Evolutionary conservation across 169 alveolate genomes (phyloP).

Genomic region (Cryptosporidium baileyi): DNA sequence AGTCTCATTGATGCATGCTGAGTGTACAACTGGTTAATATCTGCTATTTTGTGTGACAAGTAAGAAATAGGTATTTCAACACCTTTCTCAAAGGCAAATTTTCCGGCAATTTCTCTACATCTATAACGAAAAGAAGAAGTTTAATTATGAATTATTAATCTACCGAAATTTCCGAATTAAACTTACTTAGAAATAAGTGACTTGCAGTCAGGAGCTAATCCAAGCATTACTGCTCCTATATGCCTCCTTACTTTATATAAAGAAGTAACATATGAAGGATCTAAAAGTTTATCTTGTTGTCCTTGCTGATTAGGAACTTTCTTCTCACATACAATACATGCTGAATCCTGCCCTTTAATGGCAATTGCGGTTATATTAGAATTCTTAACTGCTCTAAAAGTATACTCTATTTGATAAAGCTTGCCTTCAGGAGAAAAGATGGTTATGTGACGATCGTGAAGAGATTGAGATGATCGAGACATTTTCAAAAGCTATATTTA

Average conservation of each 20-base stretch:
- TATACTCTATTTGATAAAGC: conserved; percentile 95
- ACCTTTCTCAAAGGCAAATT: conserved; percentile 89
- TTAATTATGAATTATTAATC: background rate
- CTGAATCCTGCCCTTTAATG: conserved; percentile 94
- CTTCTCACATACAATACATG: conserved; percentile 92
- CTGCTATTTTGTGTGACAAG: conserved; percentile 91
- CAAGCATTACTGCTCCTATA: conserved; percentile 85
- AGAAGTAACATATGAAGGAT: conserved; percentile 82
- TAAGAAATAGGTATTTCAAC: conserved; percentile 90
- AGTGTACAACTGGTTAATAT: conserved; percentile 91
- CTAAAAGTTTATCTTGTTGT: conserved; percentile 84
- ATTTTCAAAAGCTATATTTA: conserved; percentile 71
- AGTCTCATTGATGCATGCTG: conserved; percentile 95
- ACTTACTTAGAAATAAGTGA: conserved; percentile 77
- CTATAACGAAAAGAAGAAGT: background rate
- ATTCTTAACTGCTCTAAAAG: conserved; percentile 96
- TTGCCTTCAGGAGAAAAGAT: conserved; percentile 99
- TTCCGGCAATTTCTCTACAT: conserved; percentile 87
- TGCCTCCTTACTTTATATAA: conserved; percentile 80
- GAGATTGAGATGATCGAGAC: conserved; percentile 86
- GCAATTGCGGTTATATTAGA: conserved; percentile 95
- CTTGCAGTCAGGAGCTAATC: conserved; percentile 84
- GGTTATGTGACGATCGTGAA: conserved; percentile 91
- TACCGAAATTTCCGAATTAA: background rate
- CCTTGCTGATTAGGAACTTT: conserved; percentile 90